Evolutionary conservation across 2,329 filamentous ascomycete genomes (phyloP), one percentile per base, ranked within the genome.

Genomic region (Trichophyton verrucosum): DNA sequence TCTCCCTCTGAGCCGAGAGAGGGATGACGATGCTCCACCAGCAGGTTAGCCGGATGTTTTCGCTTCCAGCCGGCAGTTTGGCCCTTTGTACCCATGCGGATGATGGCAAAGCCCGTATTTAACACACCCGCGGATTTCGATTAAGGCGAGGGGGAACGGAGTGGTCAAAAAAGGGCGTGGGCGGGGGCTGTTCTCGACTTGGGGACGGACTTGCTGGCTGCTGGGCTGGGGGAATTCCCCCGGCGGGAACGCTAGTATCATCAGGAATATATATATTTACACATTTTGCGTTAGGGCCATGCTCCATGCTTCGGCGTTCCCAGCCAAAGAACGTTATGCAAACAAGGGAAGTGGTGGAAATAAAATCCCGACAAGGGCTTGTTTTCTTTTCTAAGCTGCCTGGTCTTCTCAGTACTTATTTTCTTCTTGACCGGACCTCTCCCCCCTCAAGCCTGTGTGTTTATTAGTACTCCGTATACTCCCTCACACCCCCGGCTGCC

Each of bases 261-360:
- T 13, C 11, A 38, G 33, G 22, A 24, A 11, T 53, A 53, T 11
- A 53, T 53, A 30, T 27, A 53, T n/a, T 30, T 24, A 20, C 24
- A 33, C 22, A 13, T 24, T n/a, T 44, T n/a, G 15, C n/a, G 6
- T 44, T 44, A 44, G 3, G 22, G 20, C 30, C 9, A 38, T 38
- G 33, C 33, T 38, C 13, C 30, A 30, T 56, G 33, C 55, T 53
- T 57, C 55, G 55, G 55, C 55, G 33, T 57, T 57, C 55, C 38
- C 55, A 42, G 38, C 55, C 55, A 57, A 57, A 57, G 55, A 57
- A 57, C 55, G 30, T 17, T 13, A 57, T 57, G 30, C 33, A 40
- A 57, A 42, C 55, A 57, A 40, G 30, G 15, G 40, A n/a, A 17
- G 33, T 42, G 55, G 30, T 57, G 30, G 33, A 38, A 40, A 38